Percentiles rank a stretch among this genome's conserved stretches.
Evolutionary conservation across 768 basidiomycete genomes (phyloP).

Genomic region (Tylopilus sp.): DNA sequence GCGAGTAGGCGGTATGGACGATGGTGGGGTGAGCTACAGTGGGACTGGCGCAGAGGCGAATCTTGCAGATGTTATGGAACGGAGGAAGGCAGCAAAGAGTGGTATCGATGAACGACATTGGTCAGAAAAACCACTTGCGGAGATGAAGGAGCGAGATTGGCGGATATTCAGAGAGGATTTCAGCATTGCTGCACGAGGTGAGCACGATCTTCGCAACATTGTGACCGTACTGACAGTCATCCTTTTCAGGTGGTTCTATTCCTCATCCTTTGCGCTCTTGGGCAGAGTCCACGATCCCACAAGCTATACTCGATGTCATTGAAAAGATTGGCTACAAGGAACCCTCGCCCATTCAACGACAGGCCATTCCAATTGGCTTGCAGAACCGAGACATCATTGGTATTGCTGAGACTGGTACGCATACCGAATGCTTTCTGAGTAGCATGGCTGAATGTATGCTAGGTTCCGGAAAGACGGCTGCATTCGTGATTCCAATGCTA

Average conservation of each 20-base stretch:
- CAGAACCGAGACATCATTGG: constrained; percentile 97
- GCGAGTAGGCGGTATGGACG: constrained; percentile 83
- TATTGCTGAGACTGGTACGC: constrained; percentile 93
- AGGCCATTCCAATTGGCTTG: constrained; percentile 98
- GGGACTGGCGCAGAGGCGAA: constrained; percentile 44
- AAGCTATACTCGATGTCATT: constrained; percentile 75
- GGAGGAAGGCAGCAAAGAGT: constrained; percentile 73
- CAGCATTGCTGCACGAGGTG: constrained; percentile 89
- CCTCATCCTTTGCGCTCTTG: constrained; percentile 93
- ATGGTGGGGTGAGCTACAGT: constrained; percentile 44
- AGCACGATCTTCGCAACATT: constrained; percentile 3
- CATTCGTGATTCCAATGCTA: constrained; percentile 98
- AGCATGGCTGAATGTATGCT: constrained; percentile 2
- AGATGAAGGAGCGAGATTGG: constrained; percentile 98
- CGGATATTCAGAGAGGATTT: constrained; percentile 99
- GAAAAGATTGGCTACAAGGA: constrained; percentile 95
- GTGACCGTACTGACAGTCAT: neutral
- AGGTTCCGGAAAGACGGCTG: constrained; percentile 99
- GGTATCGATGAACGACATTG: constrained; percentile 95
- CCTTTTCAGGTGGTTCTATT: constrained; percentile 73
- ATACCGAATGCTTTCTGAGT: neutral
- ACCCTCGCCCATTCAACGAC: constrained; percentile 94
- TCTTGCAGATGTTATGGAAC: constrained; percentile 79
- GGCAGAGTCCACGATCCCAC: constrained; percentile 83
- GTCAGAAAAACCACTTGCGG: constrained; percentile 87